Evolutionary conservation across 441 rosid genomes (phyloP).

Genomic region (Eruca vesicaria): DNA sequence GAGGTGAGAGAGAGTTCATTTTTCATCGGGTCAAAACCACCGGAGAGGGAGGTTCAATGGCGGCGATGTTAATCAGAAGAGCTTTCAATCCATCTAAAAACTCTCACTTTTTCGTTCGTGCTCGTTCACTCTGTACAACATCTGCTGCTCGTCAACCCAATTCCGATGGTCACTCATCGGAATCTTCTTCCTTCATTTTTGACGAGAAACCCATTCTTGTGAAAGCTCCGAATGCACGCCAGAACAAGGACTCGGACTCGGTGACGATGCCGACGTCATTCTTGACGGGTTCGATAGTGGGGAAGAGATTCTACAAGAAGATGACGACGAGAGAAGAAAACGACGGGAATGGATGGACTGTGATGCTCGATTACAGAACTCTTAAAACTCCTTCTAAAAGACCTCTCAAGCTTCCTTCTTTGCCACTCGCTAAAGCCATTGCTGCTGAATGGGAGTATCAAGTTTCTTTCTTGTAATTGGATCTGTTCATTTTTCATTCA

Average conservation of each 20-base stretch:
- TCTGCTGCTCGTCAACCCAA: conserved; percentile 42
- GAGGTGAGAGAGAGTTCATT: too few species aligned
- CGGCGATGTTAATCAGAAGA: conserved; percentile 30
- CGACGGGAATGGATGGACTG: conserved; percentile 88
- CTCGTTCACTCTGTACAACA: conserved; percentile 42
- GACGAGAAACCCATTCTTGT: conserved; percentile 42
- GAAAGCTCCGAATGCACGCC: conserved; percentile 38
- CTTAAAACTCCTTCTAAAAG: conserved; percentile 84
- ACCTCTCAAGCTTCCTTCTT: conserved; percentile 72
- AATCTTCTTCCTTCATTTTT: conserved; percentile 44
- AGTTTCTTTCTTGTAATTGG: conserved; percentile 40
- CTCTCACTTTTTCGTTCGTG: conserved; percentile 22
- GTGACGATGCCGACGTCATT: conserved; percentile 91
- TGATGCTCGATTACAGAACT: conserved; percentile 95
- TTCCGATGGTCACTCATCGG: conserved; percentile 33
- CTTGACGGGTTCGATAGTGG: conserved; percentile 92
- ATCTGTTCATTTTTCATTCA: not conserved
- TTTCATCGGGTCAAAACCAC: too few species aligned
- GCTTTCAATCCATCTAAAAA: conserved; percentile 37
- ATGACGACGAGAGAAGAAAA: conserved; percentile 83
- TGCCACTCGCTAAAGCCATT: conserved; percentile 82
- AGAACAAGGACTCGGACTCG: conserved; percentile 35
- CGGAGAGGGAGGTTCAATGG: not conserved
- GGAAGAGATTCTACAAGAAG: conserved; percentile 75
- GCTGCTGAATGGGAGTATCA: conserved; percentile 98